Evolutionary conservation across 2,329 filamentous ascomycete species (phyloP).

Genomic region (Cytospora piceicola): DNA sequence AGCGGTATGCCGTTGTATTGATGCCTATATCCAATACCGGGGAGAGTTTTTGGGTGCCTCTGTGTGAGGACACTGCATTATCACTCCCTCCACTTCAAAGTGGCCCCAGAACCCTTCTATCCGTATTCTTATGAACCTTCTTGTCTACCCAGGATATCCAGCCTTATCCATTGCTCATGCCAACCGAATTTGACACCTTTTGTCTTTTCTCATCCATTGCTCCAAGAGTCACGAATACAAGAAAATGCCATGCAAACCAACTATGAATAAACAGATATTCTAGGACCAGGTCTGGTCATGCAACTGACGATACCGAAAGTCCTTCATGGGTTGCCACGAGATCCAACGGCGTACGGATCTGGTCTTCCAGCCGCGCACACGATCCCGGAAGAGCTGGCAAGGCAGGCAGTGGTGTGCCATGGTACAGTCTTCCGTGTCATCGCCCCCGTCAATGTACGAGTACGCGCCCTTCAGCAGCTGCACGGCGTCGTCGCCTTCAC

Average conservation of each 20-base stretch:
- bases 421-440: not conserved
- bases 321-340: conserved; percentile 14
- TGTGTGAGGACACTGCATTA: not conserved
- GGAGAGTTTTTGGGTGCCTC: not conserved
- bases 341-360: conserved; percentile 7
- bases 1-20: not conserved
- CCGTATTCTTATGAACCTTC: not conserved
- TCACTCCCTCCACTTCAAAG: not conserved
- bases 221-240: not conserved
- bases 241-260: not conserved
- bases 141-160: not conserved
- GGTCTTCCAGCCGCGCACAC: not conserved
- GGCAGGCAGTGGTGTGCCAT: not conserved
- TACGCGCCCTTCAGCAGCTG: conserved; percentile 1
- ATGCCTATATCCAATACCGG: not conserved
- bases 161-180: not conserved
- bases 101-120: not conserved
- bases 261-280: not conserved
- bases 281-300: conserved; percentile 12
- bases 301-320: conserved; percentile 15
- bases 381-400: not conserved
- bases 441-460: not conserved
- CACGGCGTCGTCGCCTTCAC: conserved; percentile 9
- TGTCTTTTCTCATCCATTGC: not conserved
- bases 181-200: not conserved